Evolutionary conservation across 495 filamentous ascomycete genomes (phyloP), one percentile per base, ranked within the genome.

Genomic region (Penicillium bialowiezense): DNA sequence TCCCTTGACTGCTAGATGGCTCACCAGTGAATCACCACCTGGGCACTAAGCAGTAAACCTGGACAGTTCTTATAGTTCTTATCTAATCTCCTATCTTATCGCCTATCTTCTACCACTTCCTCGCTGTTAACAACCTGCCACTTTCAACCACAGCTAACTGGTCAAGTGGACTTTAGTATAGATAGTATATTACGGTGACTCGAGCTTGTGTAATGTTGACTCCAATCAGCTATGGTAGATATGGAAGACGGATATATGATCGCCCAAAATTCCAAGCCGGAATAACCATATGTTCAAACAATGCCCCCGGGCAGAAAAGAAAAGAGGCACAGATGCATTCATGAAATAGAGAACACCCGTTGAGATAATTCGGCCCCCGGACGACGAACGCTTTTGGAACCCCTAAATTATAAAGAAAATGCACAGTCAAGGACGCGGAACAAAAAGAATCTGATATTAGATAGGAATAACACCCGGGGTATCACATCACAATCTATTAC

Each of bases 401-500:
- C 31, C 52, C 52, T 32, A 40, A 37, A 62, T 57, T 62, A 62
- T 32, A 52, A 19, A 35, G 43, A 42, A 53, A 39, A 49, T 48
- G 35, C 26, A 43, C 53, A 44, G 44, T n/a, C 50, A 55, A 12
- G 35, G 32, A 54, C 48, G 28, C 41, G 40, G 38, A 10, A 41
- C 20, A 15, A 17, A 37, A 38, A 35, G 33, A 44, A 41, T 39
- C 41, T 36, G 48, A 35, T 18, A 50, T 55, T 36, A 44, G 53
- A 48, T 45, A 44, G 43, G 41, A 52, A 54, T 41, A 35, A 42
- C 44, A 39, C 33, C 39, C 36, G 46, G 70, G 73, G 72, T 75
- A 76, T 82, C 73, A 86, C 82, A 84, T 84, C 52, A 85, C 67
- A 67, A 80, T 65, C 82, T 85, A 55, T 5, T 13, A 36, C 19